Evolutionary conservation across 2,329 filamentous ascomycete species (phyloP).

Genomic region (Penicillium occitanis): DNA sequence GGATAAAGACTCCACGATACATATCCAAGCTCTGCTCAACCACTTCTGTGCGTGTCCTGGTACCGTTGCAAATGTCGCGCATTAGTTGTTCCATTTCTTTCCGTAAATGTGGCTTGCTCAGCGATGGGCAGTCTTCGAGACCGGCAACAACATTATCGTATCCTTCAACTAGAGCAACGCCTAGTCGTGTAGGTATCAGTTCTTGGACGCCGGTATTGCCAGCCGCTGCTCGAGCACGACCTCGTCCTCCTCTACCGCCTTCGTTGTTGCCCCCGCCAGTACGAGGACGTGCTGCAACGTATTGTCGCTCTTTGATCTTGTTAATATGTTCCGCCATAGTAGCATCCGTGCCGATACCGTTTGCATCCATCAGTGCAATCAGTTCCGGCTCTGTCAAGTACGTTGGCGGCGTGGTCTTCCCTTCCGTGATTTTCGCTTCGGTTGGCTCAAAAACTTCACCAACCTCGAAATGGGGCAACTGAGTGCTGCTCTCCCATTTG

Average conservation of each 20-base stretch:
- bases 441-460: slow-evolving; percentile 84
- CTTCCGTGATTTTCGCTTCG: slow-evolving; percentile 84
- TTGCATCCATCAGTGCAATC: slow-evolving; percentile 95
- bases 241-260: slow-evolving; percentile 26
- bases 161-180: slow-evolving; percentile 86
- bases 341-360: slow-evolving; percentile 96
- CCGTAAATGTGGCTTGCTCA: slow-evolving; percentile 91
- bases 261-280: slow-evolving; percentile 8
- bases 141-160: slow-evolving; percentile 95
- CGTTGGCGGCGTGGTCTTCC: slow-evolving; percentile 79
- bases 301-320: slow-evolving; percentile 88
- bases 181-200: slow-evolving; percentile 89
- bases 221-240: slow-evolving; percentile 23
- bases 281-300: slow-evolving; percentile 66
- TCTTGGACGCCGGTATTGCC: slow-evolving; percentile 60
- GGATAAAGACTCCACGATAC: slow-evolving; percentile 82
- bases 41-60: slow-evolving; percentile 70
- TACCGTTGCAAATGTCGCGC: slow-evolving; percentile 93
- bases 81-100: slow-evolving; percentile 98
- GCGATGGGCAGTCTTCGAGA: slow-evolving; percentile 61
- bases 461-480: slow-evolving; percentile 74
- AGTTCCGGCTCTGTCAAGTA: slow-evolving; percentile 95
- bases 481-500: slow-evolving; percentile 85
- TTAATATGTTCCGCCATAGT: slow-evolving; percentile 99
- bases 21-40: slow-evolving; percentile 80